A percentile compares a stretch with the other conserved stretches of the same genome.
phyloP scores from a whole-genome alignment of 495 filamentous ascomycete genomes.

The Thozetella sp. region DNA sequence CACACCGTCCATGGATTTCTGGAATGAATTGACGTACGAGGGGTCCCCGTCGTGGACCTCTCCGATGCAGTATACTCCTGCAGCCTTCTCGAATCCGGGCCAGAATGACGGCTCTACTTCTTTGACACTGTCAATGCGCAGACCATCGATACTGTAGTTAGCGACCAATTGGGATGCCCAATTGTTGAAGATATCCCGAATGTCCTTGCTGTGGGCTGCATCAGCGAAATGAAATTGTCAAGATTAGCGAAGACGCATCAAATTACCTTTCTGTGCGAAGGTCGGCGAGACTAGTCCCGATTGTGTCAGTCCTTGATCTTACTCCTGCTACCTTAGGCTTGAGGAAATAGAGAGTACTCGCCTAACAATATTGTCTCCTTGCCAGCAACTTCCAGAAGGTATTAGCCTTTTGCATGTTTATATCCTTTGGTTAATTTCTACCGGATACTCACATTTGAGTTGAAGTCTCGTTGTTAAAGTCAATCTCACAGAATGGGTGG shows the following conservation, averaged over 20 bases:
- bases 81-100: conserved; percentile 58
- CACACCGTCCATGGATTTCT: conserved; percentile 28
- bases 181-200: too few species aligned
- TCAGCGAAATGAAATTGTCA: too few species aligned
- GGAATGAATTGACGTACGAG: conserved; percentile 29
- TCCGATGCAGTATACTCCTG: conserved; percentile 73
- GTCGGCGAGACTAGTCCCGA: too few species aligned
- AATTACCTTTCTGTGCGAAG: too few species aligned
- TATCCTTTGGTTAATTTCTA: too few species aligned
- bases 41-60: conserved; percentile 50
- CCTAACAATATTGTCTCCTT: too few species aligned
- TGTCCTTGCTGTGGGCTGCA: too few species aligned
- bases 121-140: conserved; percentile 76
- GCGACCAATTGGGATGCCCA: conserved; percentile 69
- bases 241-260: conserved; percentile 71
- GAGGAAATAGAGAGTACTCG: too few species aligned
- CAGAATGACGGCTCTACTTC: conserved; percentile 75
- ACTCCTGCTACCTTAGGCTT: too few species aligned
- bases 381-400: too few species aligned
- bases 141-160: conserved; percentile 78
- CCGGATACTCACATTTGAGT: conserved; percentile 36
- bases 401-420: too few species aligned
- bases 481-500: conserved; percentile 68
- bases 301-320: too few species aligned
- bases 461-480: conserved; percentile 60